Conservation (phyloP, 78 protist genomes). For the slime mould (Dictyostelium discoideum) region DNA sequence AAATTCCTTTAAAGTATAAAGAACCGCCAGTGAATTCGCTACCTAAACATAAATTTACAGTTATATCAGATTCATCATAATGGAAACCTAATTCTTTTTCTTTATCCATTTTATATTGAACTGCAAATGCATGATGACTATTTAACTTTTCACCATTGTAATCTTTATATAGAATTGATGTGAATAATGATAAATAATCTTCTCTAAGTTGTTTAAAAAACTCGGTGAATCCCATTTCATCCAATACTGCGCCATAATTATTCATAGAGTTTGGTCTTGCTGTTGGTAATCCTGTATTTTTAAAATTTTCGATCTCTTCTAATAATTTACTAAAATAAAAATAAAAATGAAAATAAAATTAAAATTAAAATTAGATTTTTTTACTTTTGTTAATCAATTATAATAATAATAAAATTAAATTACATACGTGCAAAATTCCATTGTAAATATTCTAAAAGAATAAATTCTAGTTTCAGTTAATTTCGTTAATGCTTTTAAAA, state of each 20-base stretch:
- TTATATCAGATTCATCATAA: conserved; percentile 86
- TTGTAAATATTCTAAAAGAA: conserved; percentile 46
- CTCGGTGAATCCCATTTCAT: conserved; percentile 70
- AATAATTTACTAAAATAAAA: conserved; percentile 37
- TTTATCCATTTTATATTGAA: conserved; percentile 79
- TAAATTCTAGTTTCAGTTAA: conserved; percentile 70
- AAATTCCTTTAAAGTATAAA: conserved; percentile 76
- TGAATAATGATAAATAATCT: conserved; percentile 36
- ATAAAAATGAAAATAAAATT: background rate
- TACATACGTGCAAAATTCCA: conserved; percentile 52
- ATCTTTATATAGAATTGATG: conserved; percentile 10
- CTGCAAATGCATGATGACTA: conserved; percentile 84
- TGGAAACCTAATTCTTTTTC: conserved; percentile 86
- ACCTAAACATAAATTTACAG: conserved; percentile 87
- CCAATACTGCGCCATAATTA: conserved; percentile 82
- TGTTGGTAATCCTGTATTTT: conserved; percentile 64
- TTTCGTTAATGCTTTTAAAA: conserved; percentile 14
- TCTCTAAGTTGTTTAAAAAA: conserved; percentile 52
- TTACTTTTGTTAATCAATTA: no score
- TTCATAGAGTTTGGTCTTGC: conserved; percentile 87
- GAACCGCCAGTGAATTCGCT: conserved; percentile 83
- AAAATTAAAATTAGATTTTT: no score
- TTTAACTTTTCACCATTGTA: conserved; percentile 25
- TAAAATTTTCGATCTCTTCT: conserved; percentile 79
- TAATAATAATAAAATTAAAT: no score